Percentiles rank a stretch among this genome's conserved stretches.
phyloP scores from a whole-genome alignment of 257 asterid genomes.

The Anisodus tanguticus region DNA sequence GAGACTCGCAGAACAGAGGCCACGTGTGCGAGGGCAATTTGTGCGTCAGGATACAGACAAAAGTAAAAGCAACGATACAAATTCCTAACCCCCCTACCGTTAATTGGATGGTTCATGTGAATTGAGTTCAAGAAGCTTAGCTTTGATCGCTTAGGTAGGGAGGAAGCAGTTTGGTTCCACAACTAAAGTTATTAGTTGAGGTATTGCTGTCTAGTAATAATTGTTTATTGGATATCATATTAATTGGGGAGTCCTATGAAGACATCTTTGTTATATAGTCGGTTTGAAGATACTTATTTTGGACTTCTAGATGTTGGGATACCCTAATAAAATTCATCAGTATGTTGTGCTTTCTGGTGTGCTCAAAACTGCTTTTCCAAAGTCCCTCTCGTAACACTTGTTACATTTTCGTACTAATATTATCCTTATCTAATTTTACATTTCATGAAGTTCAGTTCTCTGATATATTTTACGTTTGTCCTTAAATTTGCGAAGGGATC shows the following conservation, averaged over 20 bases:
- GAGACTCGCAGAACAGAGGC: conserved; percentile 56
- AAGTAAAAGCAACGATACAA: conserved; percentile 36
- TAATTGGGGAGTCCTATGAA: conserved; percentile 30
- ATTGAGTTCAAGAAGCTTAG: conserved; percentile 28
- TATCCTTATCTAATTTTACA: not conserved
- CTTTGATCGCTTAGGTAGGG: conserved; percentile 30
- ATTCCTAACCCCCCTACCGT: conserved; percentile 39
- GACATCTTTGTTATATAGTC: conserved; percentile 22
- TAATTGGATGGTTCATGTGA: conserved; percentile 19
- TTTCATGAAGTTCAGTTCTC: not conserved
- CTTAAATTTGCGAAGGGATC: conserved; percentile 15
- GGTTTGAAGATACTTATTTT: not conserved
- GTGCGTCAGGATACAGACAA: conserved; percentile 43
- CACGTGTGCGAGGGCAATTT: conserved; percentile 60
- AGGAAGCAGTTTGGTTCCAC: conserved; percentile 28
- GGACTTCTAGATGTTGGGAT: conserved; percentile 21
- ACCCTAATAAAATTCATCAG: conserved; percentile 34
- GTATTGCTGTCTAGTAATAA: conserved; percentile 17
- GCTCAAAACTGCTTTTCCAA: conserved; percentile 19
- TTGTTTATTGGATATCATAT: conserved; percentile 20
- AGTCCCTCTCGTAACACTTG: not conserved
- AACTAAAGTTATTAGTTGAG: conserved; percentile 22
- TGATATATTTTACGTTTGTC: not conserved
- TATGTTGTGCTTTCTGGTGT: conserved; percentile 22
- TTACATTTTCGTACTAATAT: not conserved